These are phyloP conservation scores for Schwanniomyces vanrijiae DNA, from an alignment of 805 yeast genomes.

Conservation along the genomic window DNA sequence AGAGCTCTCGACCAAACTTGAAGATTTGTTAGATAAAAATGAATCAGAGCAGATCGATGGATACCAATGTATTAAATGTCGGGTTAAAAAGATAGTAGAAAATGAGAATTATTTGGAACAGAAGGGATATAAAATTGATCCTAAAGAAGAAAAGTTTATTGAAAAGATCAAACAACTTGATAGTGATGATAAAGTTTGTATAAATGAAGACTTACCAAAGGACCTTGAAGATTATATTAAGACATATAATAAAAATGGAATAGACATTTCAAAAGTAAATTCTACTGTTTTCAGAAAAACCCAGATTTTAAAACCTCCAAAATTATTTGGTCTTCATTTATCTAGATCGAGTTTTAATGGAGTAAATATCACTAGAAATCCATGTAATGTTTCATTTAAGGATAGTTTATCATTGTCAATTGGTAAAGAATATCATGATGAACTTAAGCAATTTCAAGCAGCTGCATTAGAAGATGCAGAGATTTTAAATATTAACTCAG, in stretches of 20 bases:
- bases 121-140: slow-evolving; percentile 18
- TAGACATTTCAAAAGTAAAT: slow-evolving; percentile 46
- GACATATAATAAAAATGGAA: slow-evolving; percentile 43
- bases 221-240: slow-evolving; percentile 49
- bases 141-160: slow-evolving; percentile 24
- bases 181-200: slow-evolving; percentile 38
- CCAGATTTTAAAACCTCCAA: slow-evolving; percentile 64
- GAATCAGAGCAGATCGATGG: slow-evolving; percentile 72
- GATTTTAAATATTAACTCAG: slow-evolving; percentile 15
- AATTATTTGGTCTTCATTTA: slow-evolving; percentile 73
- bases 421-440: slow-evolving; percentile 40
- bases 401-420: slow-evolving; percentile 53
- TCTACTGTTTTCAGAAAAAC: slow-evolving; percentile 70
- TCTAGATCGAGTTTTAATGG: slow-evolving; percentile 81
- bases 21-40: slow-evolving; percentile 53
- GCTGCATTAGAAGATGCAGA: slow-evolving; percentile 17
- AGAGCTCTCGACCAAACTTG: slow-evolving; percentile 42
- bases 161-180: slow-evolving; percentile 35
- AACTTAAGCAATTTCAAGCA: slow-evolving; percentile 34
- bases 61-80: slow-evolving; percentile 78
- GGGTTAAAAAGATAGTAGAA: slow-evolving; percentile 32
- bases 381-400: slow-evolving; percentile 68
- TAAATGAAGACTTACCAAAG: slow-evolving; percentile 66
- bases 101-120: slow-evolving; percentile 26
- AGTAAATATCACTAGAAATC: slow-evolving; percentile 65